Evolutionary conservation across 78 protist genomes (phyloP), one percentile per base, ranked within the genome.

Genomic region (Dictyostelium purpureum): DNA sequence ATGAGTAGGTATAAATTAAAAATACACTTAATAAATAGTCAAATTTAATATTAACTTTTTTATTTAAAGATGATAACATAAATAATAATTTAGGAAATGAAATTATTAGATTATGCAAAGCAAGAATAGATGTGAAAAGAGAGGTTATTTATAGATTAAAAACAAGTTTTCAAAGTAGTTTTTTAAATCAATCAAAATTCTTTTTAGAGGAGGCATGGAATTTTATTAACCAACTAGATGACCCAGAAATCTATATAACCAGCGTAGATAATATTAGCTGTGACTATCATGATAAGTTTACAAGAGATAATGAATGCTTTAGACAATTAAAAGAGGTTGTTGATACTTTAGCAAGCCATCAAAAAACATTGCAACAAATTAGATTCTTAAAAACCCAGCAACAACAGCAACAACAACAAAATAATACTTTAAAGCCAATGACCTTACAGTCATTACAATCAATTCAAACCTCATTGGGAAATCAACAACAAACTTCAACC

Each of bases 301-400:
- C 11, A 0, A 24, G 31, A 61, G 69, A 61, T 2, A 61, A 61
- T 61, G 31, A 61, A 31, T 10, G 24, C 10, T 61, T 61, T 61
- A 61, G 14, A 4, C 24, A 31, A 6, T 26, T 61, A 26, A 61
- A 61, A 31, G 16, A 10, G 12, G 37, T 61, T 61, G 16, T 61
- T 12, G 69, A 61, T 4, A 61, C 69, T 31, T 31, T 61, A 61
- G 24, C 69, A 31, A 61, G 31, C 24, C 69, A 61, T 61, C 69
- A 61, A 61, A 61, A 61, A 61, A 61, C 69, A 24, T 28, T 61
- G 31, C 69, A 61, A 61, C 69, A 61, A 61, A 61, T 61, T 31
- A 28, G 69, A 31, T 61, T 61, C 31, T 61, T 61, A 61, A 61
- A 61, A 26, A 61, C 69, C 9, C 69, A 61, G 14, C 69, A 61